Evolutionary conservation across 1,284 basidiomycete genomes (phyloP).

Genomic region (Porodaedalea pini): DNA sequence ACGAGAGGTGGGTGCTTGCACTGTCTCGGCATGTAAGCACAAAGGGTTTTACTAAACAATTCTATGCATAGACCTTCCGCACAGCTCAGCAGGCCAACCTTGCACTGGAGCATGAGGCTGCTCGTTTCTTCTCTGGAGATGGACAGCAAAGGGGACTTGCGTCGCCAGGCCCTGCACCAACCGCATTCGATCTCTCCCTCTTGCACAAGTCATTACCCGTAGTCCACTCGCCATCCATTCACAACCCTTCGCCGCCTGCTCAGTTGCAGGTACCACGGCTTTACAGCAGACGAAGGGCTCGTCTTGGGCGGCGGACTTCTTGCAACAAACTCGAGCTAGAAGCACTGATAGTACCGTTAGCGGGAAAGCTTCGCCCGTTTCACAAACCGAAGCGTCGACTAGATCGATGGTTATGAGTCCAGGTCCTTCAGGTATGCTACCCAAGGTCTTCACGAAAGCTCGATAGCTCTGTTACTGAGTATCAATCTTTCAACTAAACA

Average conservation of each 20-base stretch:
- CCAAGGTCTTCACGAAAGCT: background rate
- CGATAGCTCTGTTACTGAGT: background rate
- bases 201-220: constrained; percentile 52
- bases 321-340: constrained; percentile 29
- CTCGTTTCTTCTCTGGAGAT: constrained; percentile 57
- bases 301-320: constrained; percentile 63
- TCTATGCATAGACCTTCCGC: constrained; percentile 50
- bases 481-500: background rate
- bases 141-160: constrained; percentile 27
- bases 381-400: constrained; percentile 6
- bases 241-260: constrained; percentile 24
- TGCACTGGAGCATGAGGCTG: constrained; percentile 59
- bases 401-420: constrained; percentile 1
- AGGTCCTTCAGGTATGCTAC: background rate
- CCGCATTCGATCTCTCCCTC: constrained; percentile 54
- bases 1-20: constrained; percentile 43
- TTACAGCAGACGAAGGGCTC: constrained; percentile 31
- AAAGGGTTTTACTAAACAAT: constrained; percentile 15
- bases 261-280: constrained; percentile 33
- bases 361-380: background rate
- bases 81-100: constrained; percentile 43
- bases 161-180: constrained; percentile 33
- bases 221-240: constrained; percentile 25
- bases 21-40: constrained; percentile 2
- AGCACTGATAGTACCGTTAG: background rate